phyloP scores from a whole-genome alignment of 108 stramenopile species.

The Schizochytrium sp. region DNA sequence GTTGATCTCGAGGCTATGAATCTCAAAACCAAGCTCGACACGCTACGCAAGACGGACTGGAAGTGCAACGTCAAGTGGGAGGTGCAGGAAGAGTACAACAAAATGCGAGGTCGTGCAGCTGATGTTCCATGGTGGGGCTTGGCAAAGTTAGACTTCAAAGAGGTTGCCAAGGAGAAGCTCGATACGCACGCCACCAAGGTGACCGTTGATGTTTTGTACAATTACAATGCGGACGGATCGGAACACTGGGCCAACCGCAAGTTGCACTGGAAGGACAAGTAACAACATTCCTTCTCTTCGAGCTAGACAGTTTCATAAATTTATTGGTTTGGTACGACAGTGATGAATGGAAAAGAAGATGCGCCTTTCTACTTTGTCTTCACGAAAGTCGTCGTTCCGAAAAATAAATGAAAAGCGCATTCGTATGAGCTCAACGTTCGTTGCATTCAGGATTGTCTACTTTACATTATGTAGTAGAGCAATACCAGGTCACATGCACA shows the following conservation, averaged over 20 bases:
- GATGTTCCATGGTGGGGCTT: conserved; percentile 49
- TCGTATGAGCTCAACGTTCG: no score
- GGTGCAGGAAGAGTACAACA: conserved; percentile 78
- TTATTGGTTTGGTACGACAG: no score
- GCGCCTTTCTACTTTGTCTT: no score
- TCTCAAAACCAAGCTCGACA: conserved; percentile 29
- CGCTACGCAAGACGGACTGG: conserved; percentile 66
- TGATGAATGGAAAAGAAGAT: no score
- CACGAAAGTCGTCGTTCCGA: no score
- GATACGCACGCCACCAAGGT: conserved; percentile 61
- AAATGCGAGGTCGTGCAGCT: conserved; percentile 72
- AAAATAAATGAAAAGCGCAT: no score
- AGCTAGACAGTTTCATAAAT: no score
- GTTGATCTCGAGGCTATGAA: conserved; percentile 37
- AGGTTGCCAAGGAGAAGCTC: conserved; percentile 43
- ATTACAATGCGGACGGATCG: conserved; percentile 45
- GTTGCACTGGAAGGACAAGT: background rate
- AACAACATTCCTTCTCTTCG: no score
- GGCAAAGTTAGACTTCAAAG: conserved; percentile 66
- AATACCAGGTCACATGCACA: no score
- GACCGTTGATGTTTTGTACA: conserved; percentile 80
- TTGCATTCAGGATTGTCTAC: no score
- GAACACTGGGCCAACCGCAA: conserved; percentile 76
- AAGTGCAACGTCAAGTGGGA: conserved; percentile 96
- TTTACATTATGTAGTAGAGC: no score